Evolutionary conservation across 2,329 filamentous ascomycete genomes (phyloP), one percentile per base, ranked within the genome.

Genomic region (Tolypocladium sp.): DNA sequence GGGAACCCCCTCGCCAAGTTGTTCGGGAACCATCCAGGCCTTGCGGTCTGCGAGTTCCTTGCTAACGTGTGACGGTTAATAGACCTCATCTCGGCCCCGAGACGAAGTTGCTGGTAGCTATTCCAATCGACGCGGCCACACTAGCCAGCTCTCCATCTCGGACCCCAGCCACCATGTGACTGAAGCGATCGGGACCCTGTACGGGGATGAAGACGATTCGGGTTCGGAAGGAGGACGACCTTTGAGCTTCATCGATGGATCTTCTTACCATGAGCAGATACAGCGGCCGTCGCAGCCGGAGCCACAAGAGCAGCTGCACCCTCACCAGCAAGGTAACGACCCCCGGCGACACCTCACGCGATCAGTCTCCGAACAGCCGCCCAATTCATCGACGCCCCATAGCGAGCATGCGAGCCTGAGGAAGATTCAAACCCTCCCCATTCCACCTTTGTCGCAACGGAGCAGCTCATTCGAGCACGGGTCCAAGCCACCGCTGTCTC

Each of bases 141-240:
- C 73, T 61, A 82, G 75, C 69, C 81, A 84, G 67, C 76, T 85
- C 56, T 86, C 83, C 59, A 85, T 96, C 72, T 94, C 90, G 73
- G 92, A 96, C 75, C 89, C 92, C 62, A 91, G 83, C 76, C 91
- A 96, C 76, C 92, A 96, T 83, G 91, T 96, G 71, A 96, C 92
- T 59, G 92, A 96, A 74, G 89, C 91, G 61, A 96, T 96, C 74
- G 91, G 91, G 57, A 92, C 92, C 67, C 84, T 96, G 75, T 96
- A 97, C 75, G 90, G 89, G 68, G 88, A 91, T 69, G 84, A 85
- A 68, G 84, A 87, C 65, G 84, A 90, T 65, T 83, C 75, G 2
- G 82, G 84, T 64, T 83, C 74, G 20, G 77, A 78, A 60, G 73
- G 75, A 59, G 73, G 77, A 46, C 85, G 89, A 53, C 90, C 90